phyloP scores from a whole-genome alignment of 176 grass and related monocot genomes.

The Ananas comosus region DNA sequence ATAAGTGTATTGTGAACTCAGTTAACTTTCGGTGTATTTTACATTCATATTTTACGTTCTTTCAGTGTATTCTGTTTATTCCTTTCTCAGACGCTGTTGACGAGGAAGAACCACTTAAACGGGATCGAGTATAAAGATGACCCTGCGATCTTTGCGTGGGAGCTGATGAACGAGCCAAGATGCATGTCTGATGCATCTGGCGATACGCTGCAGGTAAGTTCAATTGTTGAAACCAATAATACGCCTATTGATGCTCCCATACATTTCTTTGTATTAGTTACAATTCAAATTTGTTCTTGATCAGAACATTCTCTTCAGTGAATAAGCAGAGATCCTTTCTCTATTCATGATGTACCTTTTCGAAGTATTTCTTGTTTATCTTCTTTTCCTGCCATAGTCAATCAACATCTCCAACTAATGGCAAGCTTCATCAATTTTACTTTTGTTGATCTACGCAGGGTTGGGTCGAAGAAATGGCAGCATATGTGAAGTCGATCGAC shows the following conservation, averaged over 20 bases:
- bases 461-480: slow-evolving; percentile 91
- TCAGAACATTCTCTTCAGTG: neutral
- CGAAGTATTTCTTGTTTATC: no score
- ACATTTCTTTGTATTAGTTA: neutral
- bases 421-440: neutral
- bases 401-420: neutral
- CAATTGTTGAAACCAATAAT: neutral
- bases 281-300: neutral
- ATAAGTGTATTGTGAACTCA: no score
- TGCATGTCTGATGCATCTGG: slow-evolving; percentile 71
- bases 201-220: slow-evolving; percentile 72
- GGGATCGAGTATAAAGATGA: slow-evolving; percentile 85
- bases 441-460: slow-evolving; percentile 29
- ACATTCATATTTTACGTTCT: no score
- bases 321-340: neutral
- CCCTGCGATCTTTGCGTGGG: slow-evolving; percentile 88
- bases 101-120: slow-evolving; percentile 86
- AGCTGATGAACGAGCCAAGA: slow-evolving; percentile 96
- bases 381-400: neutral
- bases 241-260: neutral
- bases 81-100: slow-evolving; percentile 56
- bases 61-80: neutral
- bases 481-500: slow-evolving; percentile 68
- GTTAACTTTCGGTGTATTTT: no score
- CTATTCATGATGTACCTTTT: no score